These are phyloP conservation scores for Blepharisma stoltei DNA, from an alignment of 73 alveolate genomes.

Conservation along the genomic window DNA sequence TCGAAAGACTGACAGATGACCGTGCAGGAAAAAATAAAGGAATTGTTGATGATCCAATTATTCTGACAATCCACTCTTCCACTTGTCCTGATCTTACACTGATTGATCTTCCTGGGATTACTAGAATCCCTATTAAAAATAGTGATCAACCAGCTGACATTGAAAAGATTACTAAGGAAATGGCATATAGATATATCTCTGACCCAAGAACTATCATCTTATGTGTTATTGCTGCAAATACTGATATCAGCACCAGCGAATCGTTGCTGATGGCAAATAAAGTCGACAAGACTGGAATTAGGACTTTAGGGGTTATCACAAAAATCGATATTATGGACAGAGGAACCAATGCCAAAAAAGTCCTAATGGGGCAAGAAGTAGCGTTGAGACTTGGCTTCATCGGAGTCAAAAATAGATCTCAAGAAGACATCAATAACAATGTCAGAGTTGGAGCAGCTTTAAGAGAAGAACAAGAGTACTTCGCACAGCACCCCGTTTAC, in stretches of 20 bases:
- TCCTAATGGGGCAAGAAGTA: constrained; percentile 94
- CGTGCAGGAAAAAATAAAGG: constrained; percentile 88
- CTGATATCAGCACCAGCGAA: constrained; percentile 92
- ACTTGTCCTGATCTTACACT: constrained; percentile 98
- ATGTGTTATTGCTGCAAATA: constrained; percentile 65
- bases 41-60: constrained; percentile 93
- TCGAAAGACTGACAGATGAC: constrained; percentile 86
- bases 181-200: constrained; percentile 84
- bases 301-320: constrained; percentile 84
- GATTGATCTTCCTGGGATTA: constrained; percentile 98
- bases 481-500: constrained; percentile 57
- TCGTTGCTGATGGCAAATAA: constrained; percentile 91
- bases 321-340: constrained; percentile 96
- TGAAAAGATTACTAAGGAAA: constrained; percentile 79
- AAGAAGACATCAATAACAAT: constrained; percentile 84
- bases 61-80: constrained; percentile 89
- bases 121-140: constrained; percentile 63
- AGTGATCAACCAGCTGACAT: constrained; percentile 43
- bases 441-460: constrained; percentile 26
- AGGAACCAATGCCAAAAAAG: constrained; percentile 95
- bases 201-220: constrained; percentile 84
- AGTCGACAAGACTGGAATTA: constrained; percentile 84
- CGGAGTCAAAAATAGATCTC: constrained; percentile 97
- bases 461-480: constrained; percentile 33
- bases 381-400: constrained; percentile 95